Base-by-base conservation (phyloP, 306 rosid species). In the Geum urbanum region DNA sequence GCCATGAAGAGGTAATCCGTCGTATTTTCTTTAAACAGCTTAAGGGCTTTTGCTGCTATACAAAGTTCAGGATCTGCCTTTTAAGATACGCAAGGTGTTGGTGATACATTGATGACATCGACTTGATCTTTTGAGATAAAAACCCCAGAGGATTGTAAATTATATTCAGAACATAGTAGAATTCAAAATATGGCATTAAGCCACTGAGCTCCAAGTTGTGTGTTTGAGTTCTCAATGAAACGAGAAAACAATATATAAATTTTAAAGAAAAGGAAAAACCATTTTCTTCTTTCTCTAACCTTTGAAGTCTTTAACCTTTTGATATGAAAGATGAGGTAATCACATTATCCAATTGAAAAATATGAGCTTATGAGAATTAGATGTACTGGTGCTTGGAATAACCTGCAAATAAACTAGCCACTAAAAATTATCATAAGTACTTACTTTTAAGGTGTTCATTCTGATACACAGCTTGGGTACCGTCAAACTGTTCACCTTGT, bases 381-480 rank as follows among this genome's bases (percentile, higher is more conserved):
- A 51, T 51, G 35, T 18, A 67, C 57, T 2, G 11, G 60, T 40
- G 49, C 72, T 56, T 39, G 62, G 19, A 69, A 69, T 67, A 18
- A 51, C 45, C 37, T 35, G 8, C 6, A 37, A 49, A 60, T 63
- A 7, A 69, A 46, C 4, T 46, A 64, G 35, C 55, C 50, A 68
- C 46, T n/a, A 69, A 41, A 46, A 60, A 20, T 10, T 55, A 24
- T 10, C 27, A 52, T 5, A 51, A 35, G 46, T 72, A 79, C 86
- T 74, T 80, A 85, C 89, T 61, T 81, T 67, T 69, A 85, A 80
- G n/a, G 89, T 82, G 78, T 85, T 85, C 73, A 85, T 63, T 57
- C 81, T 75, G 71, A 75, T 40, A 72, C 85, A 85, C 44, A 85
- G 87, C 67, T 80, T 82, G 62, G 87, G 66, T 60, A 85, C 66